phyloP scores from a whole-genome alignment of 371 early-diverging fungal genomes.

The Capniomyces stellatus region DNA sequence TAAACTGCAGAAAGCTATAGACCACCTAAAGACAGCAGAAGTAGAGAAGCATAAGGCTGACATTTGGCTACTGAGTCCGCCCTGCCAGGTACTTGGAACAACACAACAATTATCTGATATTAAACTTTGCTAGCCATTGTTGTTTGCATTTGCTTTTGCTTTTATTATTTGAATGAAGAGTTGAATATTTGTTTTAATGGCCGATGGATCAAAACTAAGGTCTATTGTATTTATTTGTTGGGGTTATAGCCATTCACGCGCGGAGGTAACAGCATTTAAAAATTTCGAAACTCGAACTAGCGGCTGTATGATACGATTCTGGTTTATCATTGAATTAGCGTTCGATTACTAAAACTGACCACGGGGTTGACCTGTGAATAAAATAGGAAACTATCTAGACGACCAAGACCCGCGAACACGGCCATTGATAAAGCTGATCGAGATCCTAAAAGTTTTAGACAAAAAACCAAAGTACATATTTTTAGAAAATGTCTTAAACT shows the following conservation, averaged over 20 bases:
- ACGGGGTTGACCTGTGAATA: no score
- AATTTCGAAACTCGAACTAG: no score
- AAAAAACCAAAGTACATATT: conserved; percentile 35
- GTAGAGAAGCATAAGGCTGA: conserved; percentile 42
- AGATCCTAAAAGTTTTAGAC: conserved; percentile 31
- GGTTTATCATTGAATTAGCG: no score
- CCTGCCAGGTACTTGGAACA: conserved; percentile 40
- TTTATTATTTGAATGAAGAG: background rate
- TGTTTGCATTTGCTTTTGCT: background rate
- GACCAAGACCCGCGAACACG: conserved; percentile 44
- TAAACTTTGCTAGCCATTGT: background rate
- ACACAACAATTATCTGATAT: background rate
- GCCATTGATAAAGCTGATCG: conserved; percentile 38
- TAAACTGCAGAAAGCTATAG: conserved; percentile 34
- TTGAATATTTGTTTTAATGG: background rate
- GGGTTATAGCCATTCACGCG: conserved; percentile 38
- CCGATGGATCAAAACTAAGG: no score
- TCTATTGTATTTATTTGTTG: no score
- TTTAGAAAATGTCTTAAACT: conserved; percentile 58
- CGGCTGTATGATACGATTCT: no score
- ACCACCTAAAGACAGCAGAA: conserved; percentile 33
- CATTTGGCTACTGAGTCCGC: conserved; percentile 66
- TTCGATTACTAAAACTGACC: no score
- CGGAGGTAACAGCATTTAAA: conserved; percentile 24
- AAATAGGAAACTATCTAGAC: conserved; percentile 29